Base-by-base conservation (phyloP, 139 green algal species). In the Tetratostichococcus sp. region DNA sequence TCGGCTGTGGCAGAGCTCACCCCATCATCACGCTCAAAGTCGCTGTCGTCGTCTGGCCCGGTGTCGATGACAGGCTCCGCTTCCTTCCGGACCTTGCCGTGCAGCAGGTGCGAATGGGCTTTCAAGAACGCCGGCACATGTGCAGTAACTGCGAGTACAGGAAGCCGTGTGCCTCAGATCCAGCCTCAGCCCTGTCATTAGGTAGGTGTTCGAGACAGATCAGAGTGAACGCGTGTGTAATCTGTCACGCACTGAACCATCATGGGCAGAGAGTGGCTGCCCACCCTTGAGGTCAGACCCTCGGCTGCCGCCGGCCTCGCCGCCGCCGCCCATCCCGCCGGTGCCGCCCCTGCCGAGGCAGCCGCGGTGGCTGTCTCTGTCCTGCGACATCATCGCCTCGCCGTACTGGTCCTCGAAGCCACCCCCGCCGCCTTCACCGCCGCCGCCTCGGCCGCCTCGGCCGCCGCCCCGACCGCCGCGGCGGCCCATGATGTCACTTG, bases 61-160 rank as follows among this genome's bases (percentile, higher is more conserved):
- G 70, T 28, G 14, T 35, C 67, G 22, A 68, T 59, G 43, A 59
- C 50, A 26, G 57, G 34, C 73, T 71, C 71, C 4, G 21, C 66
- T 31, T 65, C 32, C 25, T 70, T 76, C 31, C 6, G 67, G 75
- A 21, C 67, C 75, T 78, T 78, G 25, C 66, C 33, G 26, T 83
- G 82, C 35, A 94, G 71, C 71, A 94, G 72, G 79, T 94, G 87
- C 26, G 84, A 74, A 72, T 94, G 91, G 31, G 80, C 74, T 69
- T 94, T 86, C 57, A 94, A 77, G 65, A 94, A 94, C 75, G 93
- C 94, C 42, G 90, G 90, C 23, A 92, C 76, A 21, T 90, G 83
- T 1, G 43, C 25, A 70, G 35, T n/a, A 34, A 43, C 23, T 35
- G 19, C 26, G 39, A 11, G 11, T 11, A 11, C 6, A 50, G 39